Evolutionary conservation across 345 rosid genomes (phyloP).

Genomic region (Brassica juncea): DNA sequence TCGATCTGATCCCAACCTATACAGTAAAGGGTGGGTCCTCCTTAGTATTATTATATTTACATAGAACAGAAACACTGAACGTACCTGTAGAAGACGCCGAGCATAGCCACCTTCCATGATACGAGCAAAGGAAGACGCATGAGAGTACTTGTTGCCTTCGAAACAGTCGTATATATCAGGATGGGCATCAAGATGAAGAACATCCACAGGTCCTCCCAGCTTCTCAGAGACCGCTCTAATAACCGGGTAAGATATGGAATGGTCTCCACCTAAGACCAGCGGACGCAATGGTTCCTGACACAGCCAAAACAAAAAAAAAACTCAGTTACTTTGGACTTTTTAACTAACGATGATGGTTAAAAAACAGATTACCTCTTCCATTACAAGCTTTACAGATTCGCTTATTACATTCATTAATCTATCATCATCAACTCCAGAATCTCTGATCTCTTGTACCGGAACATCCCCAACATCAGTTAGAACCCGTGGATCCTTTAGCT

Average conservation of each 20-base stretch:
- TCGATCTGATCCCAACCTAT: conserved; percentile 94
- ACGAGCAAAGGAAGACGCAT: conserved; percentile 98
- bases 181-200: conserved; percentile 98
- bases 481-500: conserved; percentile 84
- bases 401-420: conserved; percentile 85
- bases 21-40: conserved; percentile 1
- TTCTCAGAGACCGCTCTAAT: conserved; percentile 93
- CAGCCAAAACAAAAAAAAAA: background rate
- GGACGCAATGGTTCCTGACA: conserved; percentile 83
- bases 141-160: conserved; percentile 93
- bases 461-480: conserved; percentile 96
- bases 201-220: conserved; percentile 95
- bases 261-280: conserved; percentile 93
- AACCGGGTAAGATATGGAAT: conserved; percentile 90
- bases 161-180: conserved; percentile 87
- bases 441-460: conserved; percentile 97
- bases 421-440: conserved; percentile 93
- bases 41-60: conserved; percentile 1
- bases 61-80: conserved; percentile 24
- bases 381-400: conserved; percentile 83
- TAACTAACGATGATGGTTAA: background rate
- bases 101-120: conserved; percentile 99
- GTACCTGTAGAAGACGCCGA: conserved; percentile 84
- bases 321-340: background rate
- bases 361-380: conserved; percentile 69